Evolutionary conservation across 345 rosid species (phyloP).

Genomic region (Gossypium bickii): DNA sequence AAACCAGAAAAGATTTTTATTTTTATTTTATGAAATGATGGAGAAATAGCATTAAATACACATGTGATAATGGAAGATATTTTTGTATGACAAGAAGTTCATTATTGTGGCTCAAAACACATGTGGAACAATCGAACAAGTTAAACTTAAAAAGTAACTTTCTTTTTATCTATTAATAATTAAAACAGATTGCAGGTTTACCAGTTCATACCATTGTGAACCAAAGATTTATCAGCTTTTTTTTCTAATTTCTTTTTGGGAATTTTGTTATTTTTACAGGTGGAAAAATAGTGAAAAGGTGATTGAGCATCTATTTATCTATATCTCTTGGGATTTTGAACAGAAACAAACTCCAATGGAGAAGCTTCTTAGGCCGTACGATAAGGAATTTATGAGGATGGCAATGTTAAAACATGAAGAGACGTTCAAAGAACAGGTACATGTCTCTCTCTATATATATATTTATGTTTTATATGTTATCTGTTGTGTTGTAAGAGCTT

Average conservation of each 20-base stretch:
- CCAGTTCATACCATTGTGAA: background rate
- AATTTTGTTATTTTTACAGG: slow-evolving; percentile 18
- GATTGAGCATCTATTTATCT: slow-evolving; percentile 12
- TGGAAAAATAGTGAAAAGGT: background rate
- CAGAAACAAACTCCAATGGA: slow-evolving; percentile 41
- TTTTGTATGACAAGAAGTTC: background rate
- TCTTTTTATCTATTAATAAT: background rate
- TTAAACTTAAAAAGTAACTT: background rate
- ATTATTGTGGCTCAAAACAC: background rate
- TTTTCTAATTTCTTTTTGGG: background rate
- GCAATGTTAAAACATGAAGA: slow-evolving; percentile 94
- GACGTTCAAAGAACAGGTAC: slow-evolving; percentile 93
- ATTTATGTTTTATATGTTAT: background rate
- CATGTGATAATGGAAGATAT: background rate
- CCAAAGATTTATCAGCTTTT: background rate
- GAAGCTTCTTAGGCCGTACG: slow-evolving; percentile 64
- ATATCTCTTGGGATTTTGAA: background rate
- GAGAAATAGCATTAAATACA: too few relatives aligned
- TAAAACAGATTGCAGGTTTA: background rate
- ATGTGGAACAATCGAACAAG: background rate
- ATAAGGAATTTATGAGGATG: slow-evolving; percentile 82
- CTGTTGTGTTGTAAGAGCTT: background rate
- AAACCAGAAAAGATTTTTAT: background rate
- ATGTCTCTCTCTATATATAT: background rate
- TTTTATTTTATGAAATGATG: background rate